Evolutionary conservation across 352 stramenopile genomes (phyloP), one percentile per base, ranked within the genome.

Genomic region (Blastocystis sp.): DNA sequence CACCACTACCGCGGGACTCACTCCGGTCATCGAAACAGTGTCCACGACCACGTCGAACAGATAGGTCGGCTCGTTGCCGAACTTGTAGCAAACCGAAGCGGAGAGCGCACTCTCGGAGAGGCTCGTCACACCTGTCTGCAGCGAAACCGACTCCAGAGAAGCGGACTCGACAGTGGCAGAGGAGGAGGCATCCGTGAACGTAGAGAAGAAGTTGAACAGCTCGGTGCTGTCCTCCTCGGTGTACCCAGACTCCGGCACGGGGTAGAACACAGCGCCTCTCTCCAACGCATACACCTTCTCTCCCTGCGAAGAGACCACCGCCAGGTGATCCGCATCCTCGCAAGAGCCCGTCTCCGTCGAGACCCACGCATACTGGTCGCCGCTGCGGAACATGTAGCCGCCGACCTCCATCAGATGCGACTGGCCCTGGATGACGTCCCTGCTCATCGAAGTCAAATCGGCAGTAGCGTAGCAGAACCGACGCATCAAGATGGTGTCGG

Each of bases 141-240:
- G 53, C 50, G 53, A 8, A 37, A 34, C 55, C 2, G 73, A 1
- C 0, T 81, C 70, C 3, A 75, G 30, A 18, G 41, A 34, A 37
- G 50, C 66, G 39, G 26, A 39, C 26, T 68, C 50, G 24, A 85
- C 73, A 0, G 3, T 13, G 24, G 47, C 20, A 5, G 47, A 9
- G 0, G 26, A 50, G 0, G 34, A 34, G 1, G 73, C 73, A 65
- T 85, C 73, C 18, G 34, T 30, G 73, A 85, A 85, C n/a, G 73
- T 69, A 34, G 73, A 85, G 20, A 85, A 30, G 53, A 68, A 26
- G 30, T 85, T 68, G 73, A 68, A 85, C 47, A 85, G 73, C 43
- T 85, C 73, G 26, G 73, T 85, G 26, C 47, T 45, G 37, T 85
- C 73, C 56, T 85, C 73, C 73, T 85, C 73, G 20, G 50, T 68